These are phyloP conservation scores for Populus hybrid DNA, from an alignment of 441 rosid species.

Conservation along the genomic window DNA sequence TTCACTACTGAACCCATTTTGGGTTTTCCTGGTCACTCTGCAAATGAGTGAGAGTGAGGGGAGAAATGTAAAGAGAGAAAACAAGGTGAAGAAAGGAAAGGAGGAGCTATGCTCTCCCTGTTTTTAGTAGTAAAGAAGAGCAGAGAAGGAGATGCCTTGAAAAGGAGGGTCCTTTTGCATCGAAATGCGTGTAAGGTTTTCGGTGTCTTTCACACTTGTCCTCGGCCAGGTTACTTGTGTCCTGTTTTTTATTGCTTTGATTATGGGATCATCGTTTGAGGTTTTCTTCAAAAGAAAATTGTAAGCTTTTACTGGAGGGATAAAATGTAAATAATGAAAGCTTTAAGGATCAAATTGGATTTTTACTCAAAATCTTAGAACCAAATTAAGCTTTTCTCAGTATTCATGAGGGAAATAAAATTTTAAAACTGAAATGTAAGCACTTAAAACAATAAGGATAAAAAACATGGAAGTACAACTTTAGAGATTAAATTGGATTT, in stretches of 20 bases:
- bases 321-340: not conserved
- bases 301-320: not conserved
- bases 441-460: not conserved
- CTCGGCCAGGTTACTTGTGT: not conserved
- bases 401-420: no score
- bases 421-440: no score
- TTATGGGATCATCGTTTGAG: not conserved
- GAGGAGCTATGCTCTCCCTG: not conserved
- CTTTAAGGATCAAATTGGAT: not conserved
- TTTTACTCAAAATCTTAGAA: no score
- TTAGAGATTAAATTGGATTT: no score
- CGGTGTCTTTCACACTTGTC: not conserved
- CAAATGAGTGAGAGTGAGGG: not conserved
- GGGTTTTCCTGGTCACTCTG: not conserved
- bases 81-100: not conserved
- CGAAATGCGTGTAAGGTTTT: no score
- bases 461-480: no score
- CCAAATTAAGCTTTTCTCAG: not conserved
- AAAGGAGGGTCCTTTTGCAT: no score
- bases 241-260: not conserved
- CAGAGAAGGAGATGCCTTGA: no score
- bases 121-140: not conserved
- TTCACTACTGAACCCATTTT: constrained; percentile 29
- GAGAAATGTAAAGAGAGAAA: not conserved
- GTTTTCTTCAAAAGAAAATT: not conserved